Evolutionary conservation across 2,329 filamentous ascomycete genomes (phyloP).

Genomic region (Fusarium sororula): DNA sequence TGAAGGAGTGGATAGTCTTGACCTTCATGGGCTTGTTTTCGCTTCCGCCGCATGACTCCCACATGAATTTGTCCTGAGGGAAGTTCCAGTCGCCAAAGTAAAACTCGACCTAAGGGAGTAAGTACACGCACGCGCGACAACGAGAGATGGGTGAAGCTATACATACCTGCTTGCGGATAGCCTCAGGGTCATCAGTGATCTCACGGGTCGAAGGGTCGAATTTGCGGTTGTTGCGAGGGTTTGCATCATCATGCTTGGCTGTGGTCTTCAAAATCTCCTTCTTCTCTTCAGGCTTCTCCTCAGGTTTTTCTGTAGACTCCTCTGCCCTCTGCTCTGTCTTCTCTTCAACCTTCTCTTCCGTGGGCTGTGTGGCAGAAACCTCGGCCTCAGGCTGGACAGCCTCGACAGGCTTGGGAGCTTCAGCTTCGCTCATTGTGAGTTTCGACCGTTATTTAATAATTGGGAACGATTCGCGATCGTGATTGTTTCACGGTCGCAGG

Average conservation of each 20-base stretch:
- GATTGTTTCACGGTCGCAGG: conserved; percentile 3
- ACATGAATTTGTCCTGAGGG: conserved; percentile 86
- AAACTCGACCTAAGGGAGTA: conserved; percentile 79
- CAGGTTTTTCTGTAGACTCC: conserved; percentile 41
- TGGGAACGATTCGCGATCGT: conserved; percentile 15
- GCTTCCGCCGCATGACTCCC: conserved; percentile 77
- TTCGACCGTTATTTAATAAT: conserved; percentile 8
- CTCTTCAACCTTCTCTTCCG: conserved; percentile 41
- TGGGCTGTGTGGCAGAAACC: conserved; percentile 40
- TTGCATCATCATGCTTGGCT: conserved; percentile 50
- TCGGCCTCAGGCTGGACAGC: conserved; percentile 45
- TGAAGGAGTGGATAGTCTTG: conserved; percentile 83
- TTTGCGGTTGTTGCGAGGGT: conserved; percentile 68
- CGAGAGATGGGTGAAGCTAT: background rate
- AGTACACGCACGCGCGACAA: background rate
- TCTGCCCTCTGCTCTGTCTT: conserved; percentile 40
- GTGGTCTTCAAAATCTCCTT: conserved; percentile 56
- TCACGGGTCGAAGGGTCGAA: conserved; percentile 74
- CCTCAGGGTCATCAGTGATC: conserved; percentile 78
- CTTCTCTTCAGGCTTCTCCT: conserved; percentile 37
- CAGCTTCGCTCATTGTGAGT: conserved; percentile 51
- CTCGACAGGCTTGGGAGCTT: conserved; percentile 53
- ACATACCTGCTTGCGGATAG: conserved; percentile 83
- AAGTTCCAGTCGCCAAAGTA: conserved; percentile 96
- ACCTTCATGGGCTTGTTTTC: conserved; percentile 85